phyloP scores from a whole-genome alignment of 192 early-diverging fungal genomes.

The Umbelopsis sp. region DNA sequence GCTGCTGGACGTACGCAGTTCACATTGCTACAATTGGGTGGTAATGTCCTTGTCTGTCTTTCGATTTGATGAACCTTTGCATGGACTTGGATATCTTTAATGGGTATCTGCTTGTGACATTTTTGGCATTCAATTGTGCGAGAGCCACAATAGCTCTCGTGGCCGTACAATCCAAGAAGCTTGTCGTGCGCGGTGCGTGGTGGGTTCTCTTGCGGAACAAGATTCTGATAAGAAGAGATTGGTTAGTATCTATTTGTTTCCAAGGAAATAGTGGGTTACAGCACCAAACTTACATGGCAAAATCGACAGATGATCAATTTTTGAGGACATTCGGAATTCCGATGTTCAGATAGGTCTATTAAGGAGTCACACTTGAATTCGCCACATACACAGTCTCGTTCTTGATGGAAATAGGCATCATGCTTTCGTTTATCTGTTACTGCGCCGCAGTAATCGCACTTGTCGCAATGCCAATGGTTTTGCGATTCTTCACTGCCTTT shows the following conservation, averaged over 20 bases:
- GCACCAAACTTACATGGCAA: conserved; percentile 58
- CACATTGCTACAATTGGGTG: conserved; percentile 69
- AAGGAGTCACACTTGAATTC: conserved; percentile 35
- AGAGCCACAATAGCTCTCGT: conserved; percentile 86
- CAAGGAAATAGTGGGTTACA: background rate
- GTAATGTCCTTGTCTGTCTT: conserved; percentile 56
- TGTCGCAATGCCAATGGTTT: conserved; percentile 84
- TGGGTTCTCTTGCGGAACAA: conserved; percentile 62
- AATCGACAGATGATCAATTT: conserved; percentile 81
- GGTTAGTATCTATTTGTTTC: background rate
- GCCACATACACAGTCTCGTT: conserved; percentile 63
- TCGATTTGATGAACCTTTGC: conserved; percentile 68
- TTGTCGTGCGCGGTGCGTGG: conserved; percentile 61
- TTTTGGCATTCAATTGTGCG: conserved; percentile 82
- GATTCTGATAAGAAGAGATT: conserved; percentile 32
- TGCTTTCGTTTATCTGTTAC: conserved; percentile 67
- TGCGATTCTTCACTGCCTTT: conserved; percentile 56
- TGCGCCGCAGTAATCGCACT: conserved; percentile 57
- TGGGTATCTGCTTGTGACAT: conserved; percentile 68
- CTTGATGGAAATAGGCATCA: conserved; percentile 58
- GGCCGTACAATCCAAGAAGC: conserved; percentile 62
- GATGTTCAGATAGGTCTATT: conserved; percentile 64
- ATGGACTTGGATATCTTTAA: conserved; percentile 82
- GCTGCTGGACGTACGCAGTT: conserved; percentile 64
- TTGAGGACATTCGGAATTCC: conserved; percentile 66